Base-by-base conservation (phyloP, 495 filamentous ascomycete genomes). In the Darksidea phi region DNA sequence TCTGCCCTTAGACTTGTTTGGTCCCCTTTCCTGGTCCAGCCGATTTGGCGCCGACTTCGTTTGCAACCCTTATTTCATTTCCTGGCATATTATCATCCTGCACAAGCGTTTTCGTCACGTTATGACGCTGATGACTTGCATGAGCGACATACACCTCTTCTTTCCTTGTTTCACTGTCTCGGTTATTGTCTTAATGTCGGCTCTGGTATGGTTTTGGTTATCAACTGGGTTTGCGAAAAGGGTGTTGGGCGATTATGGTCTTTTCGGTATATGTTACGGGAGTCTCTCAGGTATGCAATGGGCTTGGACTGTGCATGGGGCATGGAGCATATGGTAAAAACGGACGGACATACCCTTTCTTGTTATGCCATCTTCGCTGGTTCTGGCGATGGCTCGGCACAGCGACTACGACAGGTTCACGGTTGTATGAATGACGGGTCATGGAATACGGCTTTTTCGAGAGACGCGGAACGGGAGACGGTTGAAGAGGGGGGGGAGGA, bases 311-410 rank as follows among this genome's bases (percentile, higher is more conserved):
- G 48, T 66, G 56, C 63, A 66, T 66, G 48, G 55, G 42, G 61
- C 63, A 57, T 66, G 63, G 57, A 60, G 63, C 63, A 60, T 66
- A 54, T 56, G 43, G 63, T 42, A 55, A 66, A 66, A 66, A 64
- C 15, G 48, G 54, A 21, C 18, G 54, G 61, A 41, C 61, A 58
- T 52, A 58, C 47, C 45, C 54, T 28, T 61, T 52, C 47, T 24
- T 58, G 26, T 63, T 17, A 53, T 51, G 61, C 53, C 47, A 26
- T 48, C 46, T 51, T n/a, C 46, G 54, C 43, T 25, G 48, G 25
- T 17, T 45, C 12, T 42, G 42, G 41, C 6, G 21, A 13, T 17
- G 49, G 26, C 21, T n/a, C 18, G 37, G 37, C 41, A 13, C 41
- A 25, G 34, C 21, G 59, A 15, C 17, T n/a, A 26, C 45, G 18